Percentiles rank a stretch among this genome's conserved stretches.
These are phyloP conservation scores for Dentiscutata heterogama DNA, from an alignment of 371 early-diverging fungal genomes.

Conservation along the genomic window DNA sequence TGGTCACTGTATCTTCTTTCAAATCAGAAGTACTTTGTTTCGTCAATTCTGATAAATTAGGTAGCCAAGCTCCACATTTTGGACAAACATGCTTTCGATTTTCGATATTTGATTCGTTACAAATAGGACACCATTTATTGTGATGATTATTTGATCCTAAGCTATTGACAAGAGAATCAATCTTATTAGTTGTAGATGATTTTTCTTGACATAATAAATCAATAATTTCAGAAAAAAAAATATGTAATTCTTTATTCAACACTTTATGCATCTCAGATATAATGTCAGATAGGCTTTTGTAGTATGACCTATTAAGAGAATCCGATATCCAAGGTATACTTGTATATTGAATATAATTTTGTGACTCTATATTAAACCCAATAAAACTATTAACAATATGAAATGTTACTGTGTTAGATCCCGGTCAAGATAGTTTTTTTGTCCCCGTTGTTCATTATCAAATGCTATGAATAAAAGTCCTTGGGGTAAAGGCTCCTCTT, in stretches of 20 bases:
- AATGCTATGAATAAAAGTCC: too few relatives aligned
- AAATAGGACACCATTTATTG: not conserved
- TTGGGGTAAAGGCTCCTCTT: too few relatives aligned
- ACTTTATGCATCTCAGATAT: not conserved
- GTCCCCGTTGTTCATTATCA: too few relatives aligned
- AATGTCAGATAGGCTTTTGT: not conserved
- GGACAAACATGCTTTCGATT: too few relatives aligned
- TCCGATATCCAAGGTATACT: not conserved
- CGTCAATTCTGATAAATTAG: not conserved
- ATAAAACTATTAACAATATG: conserved; percentile 15
- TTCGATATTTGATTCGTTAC: conserved; percentile 1
- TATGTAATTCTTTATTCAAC: conserved; percentile 7
- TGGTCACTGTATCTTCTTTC: too few relatives aligned
- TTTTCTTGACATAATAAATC: conserved; percentile 24
- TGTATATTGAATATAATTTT: conserved; percentile 24
- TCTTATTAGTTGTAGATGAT: conserved; percentile 9
- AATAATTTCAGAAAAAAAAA: conserved; percentile 8
- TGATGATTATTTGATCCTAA: not conserved
- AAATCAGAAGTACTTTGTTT: not conserved
- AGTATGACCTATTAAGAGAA: conserved; percentile 17
- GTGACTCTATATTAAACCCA: conserved; percentile 17
- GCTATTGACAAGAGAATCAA: not conserved
- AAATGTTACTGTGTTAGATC: conserved; percentile 11
- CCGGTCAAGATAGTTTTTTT: too few relatives aligned
- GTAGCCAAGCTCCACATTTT: not conserved